A percentile compares a stretch with the other conserved stretches of the same genome.
Conservation (phyloP, 352 stramenopile species). For the Globisporangium abappressorium region DNA sequence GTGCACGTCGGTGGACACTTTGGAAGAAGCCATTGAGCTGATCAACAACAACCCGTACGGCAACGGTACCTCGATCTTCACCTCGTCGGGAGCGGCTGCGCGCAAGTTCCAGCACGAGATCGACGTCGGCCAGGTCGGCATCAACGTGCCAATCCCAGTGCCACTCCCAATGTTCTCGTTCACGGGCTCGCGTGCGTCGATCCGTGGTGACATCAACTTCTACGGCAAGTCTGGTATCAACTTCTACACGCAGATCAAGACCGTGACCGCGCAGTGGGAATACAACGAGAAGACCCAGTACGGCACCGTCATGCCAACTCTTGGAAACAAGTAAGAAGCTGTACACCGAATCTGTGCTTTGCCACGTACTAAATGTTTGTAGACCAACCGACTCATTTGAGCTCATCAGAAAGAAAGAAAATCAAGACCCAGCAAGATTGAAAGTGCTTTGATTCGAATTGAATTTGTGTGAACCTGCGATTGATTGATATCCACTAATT, state of each 20-base stretch:
- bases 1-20: slow-evolving; percentile 88
- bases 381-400: slow-evolving; percentile 5
- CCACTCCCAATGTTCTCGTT: slow-evolving; percentile 98
- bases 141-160: slow-evolving; percentile 97
- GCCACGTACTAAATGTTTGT: slow-evolving; percentile 6
- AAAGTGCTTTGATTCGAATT: neutral
- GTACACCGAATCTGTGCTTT: neutral
- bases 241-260: slow-evolving; percentile 99
- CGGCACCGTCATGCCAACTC: slow-evolving; percentile 91
- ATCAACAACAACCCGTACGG: slow-evolving; percentile 97
- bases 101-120: slow-evolving; percentile 97
- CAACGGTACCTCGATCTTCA: slow-evolving; percentile 98
- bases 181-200: slow-evolving; percentile 93
- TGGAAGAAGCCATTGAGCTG: slow-evolving; percentile 95
- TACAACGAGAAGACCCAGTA: slow-evolving; percentile 89
- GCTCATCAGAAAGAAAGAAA: neutral
- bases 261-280: slow-evolving; percentile 96
- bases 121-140: slow-evolving; percentile 95
- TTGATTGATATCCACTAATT: neutral
- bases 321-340: slow-evolving; percentile 55
- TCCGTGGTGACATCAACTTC: slow-evolving; percentile 97
- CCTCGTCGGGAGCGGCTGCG: slow-evolving; percentile 88
- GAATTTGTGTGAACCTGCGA: neutral
- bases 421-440: neutral
- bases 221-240: slow-evolving; percentile 95